Conservation (phyloP, 371 early-diverging fungal genomes). For the Circinella minor region DNA sequence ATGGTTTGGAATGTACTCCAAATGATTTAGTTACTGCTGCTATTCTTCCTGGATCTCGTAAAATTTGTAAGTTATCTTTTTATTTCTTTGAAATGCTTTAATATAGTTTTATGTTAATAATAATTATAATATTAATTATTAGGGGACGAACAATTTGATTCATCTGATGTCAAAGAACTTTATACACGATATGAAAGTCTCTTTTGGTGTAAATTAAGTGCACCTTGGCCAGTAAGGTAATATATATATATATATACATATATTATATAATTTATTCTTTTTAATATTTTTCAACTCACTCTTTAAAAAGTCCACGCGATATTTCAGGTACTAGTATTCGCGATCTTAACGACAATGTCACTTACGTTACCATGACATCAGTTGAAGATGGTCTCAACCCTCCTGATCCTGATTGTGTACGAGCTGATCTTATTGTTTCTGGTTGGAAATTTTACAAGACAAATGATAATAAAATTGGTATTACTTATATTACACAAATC, state of each 20-base stretch:
- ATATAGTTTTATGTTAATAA: not conserved
- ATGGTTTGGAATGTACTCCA: constrained; percentile 8
- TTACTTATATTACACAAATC: constrained; percentile 47
- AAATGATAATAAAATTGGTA: constrained; percentile 24
- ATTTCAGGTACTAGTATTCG: constrained; percentile 17
- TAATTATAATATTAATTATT: not conserved
- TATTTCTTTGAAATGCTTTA: not conserved
- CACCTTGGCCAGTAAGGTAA: constrained; percentile 22
- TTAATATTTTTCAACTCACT: too few relatives aligned
- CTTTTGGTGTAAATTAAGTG: constrained; percentile 13
- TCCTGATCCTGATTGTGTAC: constrained; percentile 32
- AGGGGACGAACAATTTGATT: constrained; percentile 41
- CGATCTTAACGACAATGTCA: constrained; percentile 14
- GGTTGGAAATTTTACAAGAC: constrained; percentile 45
- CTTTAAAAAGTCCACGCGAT: constrained; percentile 20
- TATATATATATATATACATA: constrained; percentile 3
- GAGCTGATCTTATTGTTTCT: constrained; percentile 43
- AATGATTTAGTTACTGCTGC: constrained; percentile 14
- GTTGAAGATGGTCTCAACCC: constrained; percentile 42
- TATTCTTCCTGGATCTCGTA: constrained; percentile 18
- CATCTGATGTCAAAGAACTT: constrained; percentile 35
- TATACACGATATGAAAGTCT: constrained; percentile 20
- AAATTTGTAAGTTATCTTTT: constrained; percentile 19
- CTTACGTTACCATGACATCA: constrained; percentile 30
- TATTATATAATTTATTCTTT: not conserved